phyloP scores from a whole-genome alignment of 2,329 filamentous ascomycete genomes.

The Clonostachys rhizophaga region DNA sequence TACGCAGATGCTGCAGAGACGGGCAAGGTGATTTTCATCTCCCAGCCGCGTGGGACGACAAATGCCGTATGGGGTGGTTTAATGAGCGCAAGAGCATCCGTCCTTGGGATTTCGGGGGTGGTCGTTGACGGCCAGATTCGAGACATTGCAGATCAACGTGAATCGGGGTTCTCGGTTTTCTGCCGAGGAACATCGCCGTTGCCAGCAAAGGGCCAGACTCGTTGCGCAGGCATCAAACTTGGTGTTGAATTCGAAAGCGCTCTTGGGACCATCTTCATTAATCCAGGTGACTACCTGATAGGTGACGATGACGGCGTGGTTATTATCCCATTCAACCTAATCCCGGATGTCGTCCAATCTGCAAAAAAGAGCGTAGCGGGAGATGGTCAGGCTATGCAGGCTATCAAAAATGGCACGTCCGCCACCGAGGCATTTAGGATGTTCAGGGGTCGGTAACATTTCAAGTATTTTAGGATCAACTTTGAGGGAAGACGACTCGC shows the following conservation, averaged over 20 bases:
- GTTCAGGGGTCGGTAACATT: no score
- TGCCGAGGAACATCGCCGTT: constrained; percentile 15
- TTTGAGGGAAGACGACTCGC: no score
- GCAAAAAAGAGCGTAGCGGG: no score
- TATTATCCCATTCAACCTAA: no score
- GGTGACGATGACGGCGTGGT: constrained; percentile 21
- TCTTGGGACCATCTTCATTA: constrained; percentile 16
- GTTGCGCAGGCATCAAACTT: constrained; percentile 15
- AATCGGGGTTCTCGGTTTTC: constrained; percentile 13
- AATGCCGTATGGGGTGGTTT: constrained; percentile 13
- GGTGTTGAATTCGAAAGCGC: constrained; percentile 14
- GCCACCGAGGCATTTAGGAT: no score
- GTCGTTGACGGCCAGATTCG: constrained; percentile 2
- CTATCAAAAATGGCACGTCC: no score
- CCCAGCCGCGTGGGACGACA: constrained; percentile 11
- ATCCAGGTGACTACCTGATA: constrained; percentile 18
- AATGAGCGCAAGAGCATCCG: constrained; percentile 13
- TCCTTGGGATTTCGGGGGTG: constrained; percentile 6
- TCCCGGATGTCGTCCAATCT: no score
- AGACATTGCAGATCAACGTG: constrained; percentile 2
- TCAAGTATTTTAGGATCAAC: no score
- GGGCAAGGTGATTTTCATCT: constrained; percentile 11
- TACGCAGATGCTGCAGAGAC: constrained; percentile 4
- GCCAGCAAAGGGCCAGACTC: constrained; percentile 19
- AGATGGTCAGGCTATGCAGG: no score